phyloP scores from a whole-genome alignment of 805 yeast species.

The Lipomyces spencermartinsiae region DNA sequence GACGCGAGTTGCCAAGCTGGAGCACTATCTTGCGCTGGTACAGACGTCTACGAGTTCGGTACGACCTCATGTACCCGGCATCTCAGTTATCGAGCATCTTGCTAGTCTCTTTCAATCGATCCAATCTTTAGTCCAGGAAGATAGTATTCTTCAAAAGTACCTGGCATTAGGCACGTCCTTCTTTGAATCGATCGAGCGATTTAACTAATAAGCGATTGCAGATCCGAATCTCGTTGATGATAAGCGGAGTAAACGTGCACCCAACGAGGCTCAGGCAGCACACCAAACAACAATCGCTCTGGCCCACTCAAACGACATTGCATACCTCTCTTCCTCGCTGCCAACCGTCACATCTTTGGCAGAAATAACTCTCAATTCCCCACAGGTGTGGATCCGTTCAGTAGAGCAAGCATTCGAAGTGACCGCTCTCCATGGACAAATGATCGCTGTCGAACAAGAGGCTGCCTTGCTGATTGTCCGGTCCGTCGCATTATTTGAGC shows the following conservation, averaged over 20 bases:
- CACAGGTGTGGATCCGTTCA: constrained; percentile 8
- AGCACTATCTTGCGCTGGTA: constrained; percentile 15
- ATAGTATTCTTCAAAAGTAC: constrained; percentile 12
- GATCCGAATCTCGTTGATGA: not conserved
- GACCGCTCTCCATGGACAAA: not conserved
- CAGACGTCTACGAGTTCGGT: not conserved
- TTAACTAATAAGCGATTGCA: not conserved
- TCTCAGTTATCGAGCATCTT: constrained; percentile 11
- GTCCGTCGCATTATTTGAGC: constrained; percentile 26
- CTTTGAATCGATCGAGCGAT: not conserved
- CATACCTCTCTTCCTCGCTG: constrained; percentile 18
- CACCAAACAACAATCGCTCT: constrained; percentile 14
- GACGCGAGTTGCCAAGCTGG: constrained; percentile 22
- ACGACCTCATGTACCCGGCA: not conserved
- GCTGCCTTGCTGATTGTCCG: constrained; percentile 13
- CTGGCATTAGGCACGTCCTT: constrained; percentile 15
- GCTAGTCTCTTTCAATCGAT: constrained; percentile 10
- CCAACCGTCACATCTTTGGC: constrained; percentile 16
- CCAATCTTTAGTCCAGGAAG: constrained; percentile 1
- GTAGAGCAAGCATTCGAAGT: not conserved
- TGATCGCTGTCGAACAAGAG: not conserved
- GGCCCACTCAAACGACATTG: constrained; percentile 24
- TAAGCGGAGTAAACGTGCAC: not conserved
- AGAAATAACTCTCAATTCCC: constrained; percentile 2
- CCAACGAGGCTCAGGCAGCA: not conserved